Evolutionary conservation across 176 grass and related monocot species (phyloP).

Genomic region (Phoenix roebelenii): DNA sequence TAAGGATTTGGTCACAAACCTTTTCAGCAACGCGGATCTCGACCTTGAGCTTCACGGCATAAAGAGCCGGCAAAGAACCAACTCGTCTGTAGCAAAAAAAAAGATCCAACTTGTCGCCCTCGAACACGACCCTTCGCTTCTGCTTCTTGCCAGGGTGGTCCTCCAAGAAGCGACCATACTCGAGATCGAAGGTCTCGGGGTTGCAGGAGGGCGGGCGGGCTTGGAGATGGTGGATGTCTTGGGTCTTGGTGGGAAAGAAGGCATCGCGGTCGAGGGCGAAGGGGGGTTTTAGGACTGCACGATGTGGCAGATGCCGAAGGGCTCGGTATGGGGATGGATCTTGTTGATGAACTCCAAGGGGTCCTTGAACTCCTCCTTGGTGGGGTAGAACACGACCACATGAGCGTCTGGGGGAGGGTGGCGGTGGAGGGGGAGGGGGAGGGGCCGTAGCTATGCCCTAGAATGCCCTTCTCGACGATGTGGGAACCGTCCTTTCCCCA

Average conservation of each 20-base stretch:
- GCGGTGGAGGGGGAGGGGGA: not conserved
- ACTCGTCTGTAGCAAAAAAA: too few relatives aligned
- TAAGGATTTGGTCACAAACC: too few relatives aligned
- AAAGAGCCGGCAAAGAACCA: too few relatives aligned
- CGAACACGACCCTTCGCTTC: too few relatives aligned
- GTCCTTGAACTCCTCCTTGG: conserved; percentile 58
- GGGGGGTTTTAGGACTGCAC: conserved; percentile 71
- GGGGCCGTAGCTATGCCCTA: conserved; percentile 3
- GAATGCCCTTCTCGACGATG: conserved; percentile 18
- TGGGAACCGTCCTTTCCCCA: conserved; percentile 25
- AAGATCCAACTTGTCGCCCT: too few relatives aligned
- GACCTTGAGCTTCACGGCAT: too few relatives aligned
- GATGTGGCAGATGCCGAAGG: conserved; percentile 80
- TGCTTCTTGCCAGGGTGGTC: not conserved
- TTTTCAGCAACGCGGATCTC: too few relatives aligned
- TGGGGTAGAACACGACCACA: conserved; percentile 75
- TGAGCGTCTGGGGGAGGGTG: conserved; percentile 35
- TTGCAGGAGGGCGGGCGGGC: conserved; percentile 63
- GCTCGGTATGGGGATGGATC: conserved; percentile 57
- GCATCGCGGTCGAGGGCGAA: conserved; percentile 35
- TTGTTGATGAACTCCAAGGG: conserved; percentile 22
- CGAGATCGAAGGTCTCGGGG: conserved; percentile 72
- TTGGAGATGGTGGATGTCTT: conserved; percentile 75
- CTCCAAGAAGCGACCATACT: conserved; percentile 59
- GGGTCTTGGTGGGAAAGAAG: conserved; percentile 64